Evolutionary conservation across 495 filamentous ascomycete genomes (phyloP).

Genomic region (Xylaria grammica): DNA sequence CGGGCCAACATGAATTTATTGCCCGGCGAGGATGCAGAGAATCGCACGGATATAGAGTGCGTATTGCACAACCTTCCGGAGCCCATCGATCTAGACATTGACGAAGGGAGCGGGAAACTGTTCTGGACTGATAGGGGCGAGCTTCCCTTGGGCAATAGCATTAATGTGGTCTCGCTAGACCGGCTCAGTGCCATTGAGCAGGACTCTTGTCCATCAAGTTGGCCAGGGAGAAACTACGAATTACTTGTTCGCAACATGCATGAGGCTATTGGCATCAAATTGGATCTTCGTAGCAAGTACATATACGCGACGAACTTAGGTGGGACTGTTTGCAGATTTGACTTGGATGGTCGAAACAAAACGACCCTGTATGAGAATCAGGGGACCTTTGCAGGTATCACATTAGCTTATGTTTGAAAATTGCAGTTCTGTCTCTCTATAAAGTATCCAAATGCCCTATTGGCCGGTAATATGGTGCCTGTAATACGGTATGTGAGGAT

Average conservation of each 20-base stretch:
- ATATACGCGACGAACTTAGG: constrained; percentile 55
- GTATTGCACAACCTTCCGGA: constrained; percentile 54
- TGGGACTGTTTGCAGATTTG: constrained; percentile 52
- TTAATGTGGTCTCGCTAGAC: constrained; percentile 42
- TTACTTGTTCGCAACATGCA: constrained; percentile 50
- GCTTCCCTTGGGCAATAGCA: constrained; percentile 51
- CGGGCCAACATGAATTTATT: constrained; percentile 45
- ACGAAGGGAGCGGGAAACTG: constrained; percentile 42
- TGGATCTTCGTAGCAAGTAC: constrained; percentile 42
- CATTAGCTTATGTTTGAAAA: neutral
- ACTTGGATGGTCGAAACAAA: constrained; percentile 48
- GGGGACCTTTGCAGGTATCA: constrained; percentile 34
- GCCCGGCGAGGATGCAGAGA: constrained; percentile 18
- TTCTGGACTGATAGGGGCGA: constrained; percentile 66
- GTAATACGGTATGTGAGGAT: no score
- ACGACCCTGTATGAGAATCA: constrained; percentile 31
- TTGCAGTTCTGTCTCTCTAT: no score
- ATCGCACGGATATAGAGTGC: constrained; percentile 46
- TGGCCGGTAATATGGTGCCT: no score
- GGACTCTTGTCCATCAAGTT: neutral
- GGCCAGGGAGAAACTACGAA: constrained; percentile 29
- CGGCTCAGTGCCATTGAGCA: neutral
- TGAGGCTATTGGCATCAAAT: constrained; percentile 55
- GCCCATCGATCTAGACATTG: constrained; percentile 60
- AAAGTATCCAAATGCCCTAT: no score